Percentiles rank a stretch among this genome's conserved stretches.
Evolutionary conservation across 2,329 filamentous ascomycete genomes (phyloP).

Genomic region (Alternaria metachromatica): DNA sequence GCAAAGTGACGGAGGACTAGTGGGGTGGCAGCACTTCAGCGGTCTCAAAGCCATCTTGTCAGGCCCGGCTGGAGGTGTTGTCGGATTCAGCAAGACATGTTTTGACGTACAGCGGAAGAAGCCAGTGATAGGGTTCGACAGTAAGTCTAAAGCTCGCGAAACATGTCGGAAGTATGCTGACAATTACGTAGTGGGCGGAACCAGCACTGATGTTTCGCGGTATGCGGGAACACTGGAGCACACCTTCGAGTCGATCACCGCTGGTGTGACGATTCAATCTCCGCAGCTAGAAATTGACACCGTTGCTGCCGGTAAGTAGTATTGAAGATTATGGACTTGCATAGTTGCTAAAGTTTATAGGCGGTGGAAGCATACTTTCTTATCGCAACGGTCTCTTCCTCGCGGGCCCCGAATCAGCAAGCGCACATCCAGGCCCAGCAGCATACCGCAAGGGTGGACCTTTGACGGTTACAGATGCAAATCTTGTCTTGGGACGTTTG

Average conservation of each 20-base stretch:
- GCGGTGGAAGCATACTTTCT: conserved; percentile 54
- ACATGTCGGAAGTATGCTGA: background rate
- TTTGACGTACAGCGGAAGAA: conserved; percentile 32
- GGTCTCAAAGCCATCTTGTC: conserved; percentile 41
- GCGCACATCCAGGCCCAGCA: conserved; percentile 47
- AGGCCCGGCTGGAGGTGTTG: conserved; percentile 47
- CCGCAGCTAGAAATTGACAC: conserved; percentile 45
- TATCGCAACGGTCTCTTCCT: conserved; percentile 33
- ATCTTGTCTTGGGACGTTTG: conserved; percentile 42
- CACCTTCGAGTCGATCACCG: conserved; percentile 41
- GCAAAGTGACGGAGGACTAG: conserved; percentile 44
- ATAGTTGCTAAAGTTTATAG: conserved; percentile 21
- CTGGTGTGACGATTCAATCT: conserved; percentile 36
- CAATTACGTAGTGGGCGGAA: conserved; percentile 31
- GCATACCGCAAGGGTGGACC: conserved; percentile 46
- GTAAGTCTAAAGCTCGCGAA: background rate
- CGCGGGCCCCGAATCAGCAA: conserved; percentile 37
- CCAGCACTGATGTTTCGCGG: conserved; percentile 42
- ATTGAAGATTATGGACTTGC: background rate
- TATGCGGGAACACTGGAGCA: conserved; percentile 43
- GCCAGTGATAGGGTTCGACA: conserved; percentile 40
- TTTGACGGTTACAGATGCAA: conserved; percentile 46
- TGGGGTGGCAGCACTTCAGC: conserved; percentile 32
- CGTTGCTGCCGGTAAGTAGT: conserved; percentile 44
- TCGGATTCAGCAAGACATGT: conserved; percentile 41